Conservation (phyloP, 2,329 filamentous ascomycete species). For the Canariomyces notabilis region DNA sequence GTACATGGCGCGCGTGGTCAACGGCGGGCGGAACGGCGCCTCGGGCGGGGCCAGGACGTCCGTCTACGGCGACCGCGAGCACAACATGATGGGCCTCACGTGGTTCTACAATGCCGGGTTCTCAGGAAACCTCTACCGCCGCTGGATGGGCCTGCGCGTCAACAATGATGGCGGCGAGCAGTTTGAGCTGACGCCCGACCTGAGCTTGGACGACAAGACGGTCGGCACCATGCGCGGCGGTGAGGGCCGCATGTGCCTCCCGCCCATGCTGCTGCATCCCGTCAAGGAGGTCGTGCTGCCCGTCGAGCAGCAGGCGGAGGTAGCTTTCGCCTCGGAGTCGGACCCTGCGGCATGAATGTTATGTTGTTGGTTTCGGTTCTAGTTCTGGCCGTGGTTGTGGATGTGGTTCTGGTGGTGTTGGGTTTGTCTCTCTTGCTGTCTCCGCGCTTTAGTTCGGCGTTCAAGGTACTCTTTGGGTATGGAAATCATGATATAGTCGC, state of each 20-base stretch:
- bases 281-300: constrained; percentile 70
- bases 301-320: constrained; percentile 50
- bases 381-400: no score
- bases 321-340: constrained; percentile 45
- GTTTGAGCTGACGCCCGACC: constrained; percentile 59
- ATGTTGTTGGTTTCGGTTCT: background rate
- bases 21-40: constrained; percentile 70
- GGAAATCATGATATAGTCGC: background rate
- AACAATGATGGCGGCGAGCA: constrained; percentile 74
- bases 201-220: constrained; percentile 43
- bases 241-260: constrained; percentile 85
- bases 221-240: constrained; percentile 56
- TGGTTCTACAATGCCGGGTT: constrained; percentile 93
- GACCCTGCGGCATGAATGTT: constrained; percentile 40
- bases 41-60: constrained; percentile 68
- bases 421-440: background rate
- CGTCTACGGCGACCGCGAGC: constrained; percentile 78
- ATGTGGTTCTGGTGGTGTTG: background rate
- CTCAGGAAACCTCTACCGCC: constrained; percentile 71
- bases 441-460: background rate
- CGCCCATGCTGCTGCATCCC: constrained; percentile 84
- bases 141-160: constrained; percentile 80
- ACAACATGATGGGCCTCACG: constrained; percentile 79
- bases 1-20: constrained; percentile 74
- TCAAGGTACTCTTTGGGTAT: background rate